Evolutionary conservation across 179 eudicot genomes (phyloP), one percentile per base, ranked within the genome.

Genomic region (Beta lomatogona): DNA sequence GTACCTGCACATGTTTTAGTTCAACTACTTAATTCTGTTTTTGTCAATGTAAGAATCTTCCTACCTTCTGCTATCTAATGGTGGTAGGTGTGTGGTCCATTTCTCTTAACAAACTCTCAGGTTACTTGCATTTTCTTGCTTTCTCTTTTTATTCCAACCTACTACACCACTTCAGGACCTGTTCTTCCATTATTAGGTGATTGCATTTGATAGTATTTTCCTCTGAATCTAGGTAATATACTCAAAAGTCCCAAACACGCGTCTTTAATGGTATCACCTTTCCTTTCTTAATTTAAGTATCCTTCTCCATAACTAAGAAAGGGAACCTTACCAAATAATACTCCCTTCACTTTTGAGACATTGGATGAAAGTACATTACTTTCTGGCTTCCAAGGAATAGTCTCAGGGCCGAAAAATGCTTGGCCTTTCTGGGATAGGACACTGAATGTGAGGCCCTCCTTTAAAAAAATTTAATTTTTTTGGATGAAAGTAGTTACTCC

Each of bases 61-160:
- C 19, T 48, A 1, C 18, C 11, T 45, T 5, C 50, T 55, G 6
- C 46, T 68, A 12, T 14, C 4, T 21, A 10, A 31, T 78, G 69
- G 68, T 78, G 58, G 63, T 77, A 78, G 85, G 85, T 78, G 9
- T 18, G 55, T 73, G 70, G 77, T 82, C 72, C n/a, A 57, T 28
- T 55, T 79, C 28, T 66, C n/a, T 72, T 72, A 44, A 45, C 70
- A 73, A 70, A 80, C 60, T n/a, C 44, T 80, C 21, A 50, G 31
- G 82, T 73, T 73, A 41, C 61, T 70, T 58, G 54, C 9, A 14
- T 15, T 28, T 53, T 54, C 48, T 13, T 53, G 60, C 21, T n/a
- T 73, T 73, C 44, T 73, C 28, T 73, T n/a, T 10, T 58, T 48
- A 28, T 48, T 76, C 65, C 76, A 76, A 81, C 76, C 79, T 67